Evolutionary conservation across 345 rosid genomes (phyloP).

Genomic region (Passiflora organensis): DNA sequence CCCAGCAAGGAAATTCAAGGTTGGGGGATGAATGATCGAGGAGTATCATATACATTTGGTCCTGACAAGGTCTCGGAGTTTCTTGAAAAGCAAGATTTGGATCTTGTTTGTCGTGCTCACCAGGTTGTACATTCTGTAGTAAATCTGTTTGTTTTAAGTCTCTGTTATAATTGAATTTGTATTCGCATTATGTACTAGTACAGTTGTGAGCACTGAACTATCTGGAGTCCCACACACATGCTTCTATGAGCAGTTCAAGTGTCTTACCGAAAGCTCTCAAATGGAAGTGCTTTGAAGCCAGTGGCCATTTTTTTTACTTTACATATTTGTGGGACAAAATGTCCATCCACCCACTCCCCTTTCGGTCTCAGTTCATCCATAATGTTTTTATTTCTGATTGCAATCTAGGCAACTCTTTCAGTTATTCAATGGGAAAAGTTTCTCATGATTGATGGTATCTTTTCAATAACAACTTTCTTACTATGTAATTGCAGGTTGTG

Average conservation of each 20-base stretch:
- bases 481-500: slow-evolving; percentile 59
- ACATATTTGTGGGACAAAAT: no score
- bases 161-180: not conserved
- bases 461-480: not conserved
- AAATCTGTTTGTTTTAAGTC: not conserved
- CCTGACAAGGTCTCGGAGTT: slow-evolving; percentile 70
- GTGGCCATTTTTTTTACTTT: not conserved
- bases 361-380: no score
- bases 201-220: slow-evolving; percentile 1
- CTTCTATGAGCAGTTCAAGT: not conserved
- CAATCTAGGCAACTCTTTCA: slow-evolving; percentile 1
- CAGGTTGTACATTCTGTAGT: slow-evolving; percentile 45
- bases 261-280: not conserved
- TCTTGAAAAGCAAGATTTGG: slow-evolving; percentile 70
- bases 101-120: slow-evolving; percentile 85
- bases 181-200: not conserved
- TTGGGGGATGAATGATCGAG: slow-evolving; percentile 88
- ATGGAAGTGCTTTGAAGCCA: not conserved
- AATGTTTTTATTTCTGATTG: no score
- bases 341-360: no score
- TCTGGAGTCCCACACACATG: not conserved
- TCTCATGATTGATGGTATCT: not conserved
- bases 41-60: slow-evolving; percentile 75
- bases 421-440: not conserved
- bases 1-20: slow-evolving; percentile 64